phyloP scores from a whole-genome alignment of 169 alveolate genomes.

The Plasmodium adleri region DNA sequence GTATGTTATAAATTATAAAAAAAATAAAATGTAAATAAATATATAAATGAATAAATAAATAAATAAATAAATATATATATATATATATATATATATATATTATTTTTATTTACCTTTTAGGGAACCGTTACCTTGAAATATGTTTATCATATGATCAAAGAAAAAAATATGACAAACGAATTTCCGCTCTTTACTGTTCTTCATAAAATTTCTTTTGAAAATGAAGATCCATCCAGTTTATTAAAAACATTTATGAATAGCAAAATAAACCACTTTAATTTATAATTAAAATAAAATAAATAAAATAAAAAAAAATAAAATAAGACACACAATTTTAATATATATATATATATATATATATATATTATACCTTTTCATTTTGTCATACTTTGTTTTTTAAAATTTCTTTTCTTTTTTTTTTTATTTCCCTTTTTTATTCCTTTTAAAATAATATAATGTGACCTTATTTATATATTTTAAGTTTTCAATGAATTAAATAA shows the following conservation, averaged over 20 bases:
- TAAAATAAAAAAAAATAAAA: background rate
- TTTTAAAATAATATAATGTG: too few relatives aligned
- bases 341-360: constrained; percentile 8
- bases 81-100: constrained; percentile 3
- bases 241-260: constrained; percentile 48
- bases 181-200: constrained; percentile 69
- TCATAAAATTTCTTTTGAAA: constrained; percentile 61
- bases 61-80: background rate
- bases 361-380: background rate
- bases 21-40: background rate
- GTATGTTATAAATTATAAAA: constrained; percentile 43
- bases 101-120: constrained; percentile 20
- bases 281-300: constrained; percentile 11
- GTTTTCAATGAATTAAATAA: too few relatives aligned
- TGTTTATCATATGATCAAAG: constrained; percentile 42
- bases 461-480: too few relatives aligned
- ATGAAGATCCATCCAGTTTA: constrained; percentile 45
- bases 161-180: constrained; percentile 35
- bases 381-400: too few relatives aligned
- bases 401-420: too few relatives aligned
- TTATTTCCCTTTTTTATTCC: too few relatives aligned
- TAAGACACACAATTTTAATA: background rate
- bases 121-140: constrained; percentile 65
- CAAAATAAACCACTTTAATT: background rate
- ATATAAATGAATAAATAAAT: background rate